Percentiles rank a stretch among this genome's conserved stretches.
These are phyloP conservation scores for Populus hybrid DNA, from an alignment of 441 rosid species.

Conservation along the genomic window DNA sequence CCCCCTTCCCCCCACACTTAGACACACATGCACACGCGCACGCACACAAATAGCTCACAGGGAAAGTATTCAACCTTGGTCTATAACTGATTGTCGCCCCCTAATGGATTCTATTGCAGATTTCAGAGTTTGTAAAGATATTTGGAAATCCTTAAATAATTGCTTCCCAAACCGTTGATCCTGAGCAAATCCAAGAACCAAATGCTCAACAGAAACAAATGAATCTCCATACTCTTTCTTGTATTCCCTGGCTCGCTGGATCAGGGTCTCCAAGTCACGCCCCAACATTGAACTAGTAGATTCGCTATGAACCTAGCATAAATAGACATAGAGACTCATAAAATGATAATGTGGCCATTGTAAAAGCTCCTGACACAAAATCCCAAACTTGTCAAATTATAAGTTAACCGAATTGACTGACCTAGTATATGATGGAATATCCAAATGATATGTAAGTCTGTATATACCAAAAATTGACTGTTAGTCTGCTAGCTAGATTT, in stretches of 20 bases:
- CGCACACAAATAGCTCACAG: neutral
- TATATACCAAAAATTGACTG: no score
- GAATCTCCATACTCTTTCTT: conserved; percentile 94
- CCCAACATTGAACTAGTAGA: conserved; percentile 96
- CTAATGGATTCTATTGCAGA: conserved; percentile 86
- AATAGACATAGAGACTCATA: neutral
- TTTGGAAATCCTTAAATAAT: conserved; percentile 79
- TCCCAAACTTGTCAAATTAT: neutral
- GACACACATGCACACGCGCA: neutral
- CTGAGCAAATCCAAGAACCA: conserved; percentile 78
- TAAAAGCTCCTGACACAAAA: neutral
- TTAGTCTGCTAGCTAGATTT: no score
- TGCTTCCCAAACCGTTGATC: conserved; percentile 95
- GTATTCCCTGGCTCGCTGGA: conserved; percentile 77
- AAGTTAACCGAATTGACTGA: neutral
- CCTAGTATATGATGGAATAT: neutral
- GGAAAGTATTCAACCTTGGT: conserved; percentile 58
- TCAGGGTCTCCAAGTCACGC: conserved; percentile 85
- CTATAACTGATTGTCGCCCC: conserved; percentile 96
- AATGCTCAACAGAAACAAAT: conserved; percentile 92
- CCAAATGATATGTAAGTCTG: no score
- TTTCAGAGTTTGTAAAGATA: conserved; percentile 61
- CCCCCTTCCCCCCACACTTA: neutral
- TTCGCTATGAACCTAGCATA: conserved; percentile 74
- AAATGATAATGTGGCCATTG: conserved; percentile 13